Conservation (phyloP, 768 basidiomycete species). For the Ramaria sp. region DNA sequence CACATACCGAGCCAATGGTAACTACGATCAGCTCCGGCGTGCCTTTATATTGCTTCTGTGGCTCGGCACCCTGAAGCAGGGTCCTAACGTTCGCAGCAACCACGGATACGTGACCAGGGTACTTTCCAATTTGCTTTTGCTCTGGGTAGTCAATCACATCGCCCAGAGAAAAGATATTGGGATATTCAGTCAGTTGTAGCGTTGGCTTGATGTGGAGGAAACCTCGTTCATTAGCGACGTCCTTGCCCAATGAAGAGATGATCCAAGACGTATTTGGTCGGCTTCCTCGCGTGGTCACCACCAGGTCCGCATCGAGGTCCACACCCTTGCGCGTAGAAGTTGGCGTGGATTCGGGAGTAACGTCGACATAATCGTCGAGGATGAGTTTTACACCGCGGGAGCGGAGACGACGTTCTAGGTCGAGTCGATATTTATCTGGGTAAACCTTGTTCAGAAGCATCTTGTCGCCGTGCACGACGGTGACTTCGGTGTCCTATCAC, state of each 20-base stretch:
- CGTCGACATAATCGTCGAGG: conserved; percentile 41
- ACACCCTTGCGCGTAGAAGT: too few relatives aligned
- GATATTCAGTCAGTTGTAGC: conserved; percentile 39
- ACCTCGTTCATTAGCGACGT: conserved; percentile 25
- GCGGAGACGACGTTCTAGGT: conserved; percentile 29
- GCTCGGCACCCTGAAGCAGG: background rate
- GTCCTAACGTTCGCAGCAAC: conserved; percentile 11
- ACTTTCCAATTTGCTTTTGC: conserved; percentile 49
- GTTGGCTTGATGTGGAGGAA: conserved; percentile 37
- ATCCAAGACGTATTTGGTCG: too few relatives aligned
- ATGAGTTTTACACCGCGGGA: conserved; percentile 38
- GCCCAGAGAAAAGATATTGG: conserved; percentile 54
- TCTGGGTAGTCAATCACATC: conserved; percentile 51
- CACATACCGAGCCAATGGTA: too few relatives aligned
- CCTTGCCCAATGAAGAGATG: conserved; percentile 31
- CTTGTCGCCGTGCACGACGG: conserved; percentile 8
- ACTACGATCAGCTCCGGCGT: background rate
- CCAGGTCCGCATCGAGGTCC: too few relatives aligned
- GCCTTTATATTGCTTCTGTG: background rate
- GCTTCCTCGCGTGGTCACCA: too few relatives aligned
- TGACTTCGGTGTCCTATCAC: conserved; percentile 7
- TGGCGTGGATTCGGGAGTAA: too few relatives aligned
- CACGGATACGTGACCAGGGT: conserved; percentile 24
- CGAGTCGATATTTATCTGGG: conserved; percentile 33
- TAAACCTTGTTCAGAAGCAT: conserved; percentile 24